These are phyloP conservation scores for Coniophora puteana DNA, from an alignment of 1,284 basidiomycete species.

Conservation along the genomic window DNA sequence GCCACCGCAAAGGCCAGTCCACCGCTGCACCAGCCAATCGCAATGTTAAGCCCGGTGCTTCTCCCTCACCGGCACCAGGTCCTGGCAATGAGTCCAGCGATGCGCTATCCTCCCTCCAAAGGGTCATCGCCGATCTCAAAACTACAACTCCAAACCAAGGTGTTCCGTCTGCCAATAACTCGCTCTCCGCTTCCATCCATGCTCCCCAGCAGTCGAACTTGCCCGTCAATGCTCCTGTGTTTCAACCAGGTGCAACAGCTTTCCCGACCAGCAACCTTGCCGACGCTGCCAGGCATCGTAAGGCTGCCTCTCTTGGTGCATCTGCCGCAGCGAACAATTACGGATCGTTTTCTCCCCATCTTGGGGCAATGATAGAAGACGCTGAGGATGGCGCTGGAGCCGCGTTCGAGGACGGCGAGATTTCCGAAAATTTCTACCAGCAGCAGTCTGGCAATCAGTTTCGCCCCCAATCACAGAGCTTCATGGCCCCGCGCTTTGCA, in stretches of 20 bases:
- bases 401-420: constrained; percentile 75
- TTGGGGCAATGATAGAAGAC: constrained; percentile 80
- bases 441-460: constrained; percentile 56
- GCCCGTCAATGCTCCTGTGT: constrained; percentile 62
- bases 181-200: constrained; percentile 43
- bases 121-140: constrained; percentile 82
- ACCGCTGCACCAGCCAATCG: constrained; percentile 52
- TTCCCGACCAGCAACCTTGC: constrained; percentile 45
- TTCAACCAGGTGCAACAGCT: constrained; percentile 61
- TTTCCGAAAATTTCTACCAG: constrained; percentile 51
- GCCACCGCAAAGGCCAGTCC: constrained; percentile 52
- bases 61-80: constrained; percentile 40
- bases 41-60: constrained; percentile 41
- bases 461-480: constrained; percentile 74
- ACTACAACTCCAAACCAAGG: constrained; percentile 56
- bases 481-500: constrained; percentile 84
- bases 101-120: constrained; percentile 74
- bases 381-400: constrained; percentile 53
- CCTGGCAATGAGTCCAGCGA: constrained; percentile 57
- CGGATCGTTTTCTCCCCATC: constrained; percentile 68
- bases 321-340: constrained; percentile 55
- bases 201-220: constrained; percentile 49
- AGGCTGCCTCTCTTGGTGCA: constrained; percentile 70
- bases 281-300: constrained; percentile 69
- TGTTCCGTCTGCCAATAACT: constrained; percentile 31